These are phyloP conservation scores for Prunus mongolica DNA, from an alignment of 306 rosid genomes.

Conservation along the genomic window DNA sequence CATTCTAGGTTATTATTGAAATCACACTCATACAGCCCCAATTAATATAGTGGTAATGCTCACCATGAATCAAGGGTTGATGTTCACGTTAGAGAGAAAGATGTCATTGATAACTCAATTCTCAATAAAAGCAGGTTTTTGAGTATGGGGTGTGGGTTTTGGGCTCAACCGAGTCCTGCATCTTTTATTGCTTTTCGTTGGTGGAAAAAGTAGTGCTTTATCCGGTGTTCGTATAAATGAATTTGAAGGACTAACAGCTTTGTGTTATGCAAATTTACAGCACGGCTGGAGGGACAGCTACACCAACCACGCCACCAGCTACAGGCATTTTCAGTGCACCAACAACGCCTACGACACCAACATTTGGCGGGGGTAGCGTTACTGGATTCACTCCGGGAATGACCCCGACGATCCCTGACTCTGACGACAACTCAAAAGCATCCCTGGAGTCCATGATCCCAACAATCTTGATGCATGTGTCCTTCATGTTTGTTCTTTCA, in stretches of 20 bases:
- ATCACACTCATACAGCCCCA: too few relatives aligned
- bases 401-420: conserved; percentile 28
- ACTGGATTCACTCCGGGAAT: conserved; percentile 22
- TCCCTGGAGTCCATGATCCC: neutral
- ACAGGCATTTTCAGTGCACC: conserved; percentile 36
- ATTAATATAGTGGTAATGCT: too few relatives aligned
- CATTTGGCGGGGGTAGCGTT: neutral
- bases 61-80: too few relatives aligned
- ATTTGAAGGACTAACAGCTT: conserved; percentile 12
- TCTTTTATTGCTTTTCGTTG: too few relatives aligned
- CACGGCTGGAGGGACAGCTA: conserved; percentile 73
- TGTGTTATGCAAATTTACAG: conserved; percentile 34
- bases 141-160: too few relatives aligned
- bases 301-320: conserved; percentile 28
- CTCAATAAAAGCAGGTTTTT: too few relatives aligned
- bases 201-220: too few relatives aligned
- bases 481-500: conserved; percentile 24
- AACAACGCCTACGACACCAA: conserved; percentile 34
- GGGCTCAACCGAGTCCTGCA: too few relatives aligned
- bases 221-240: neutral
- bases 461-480: conserved; percentile 15
- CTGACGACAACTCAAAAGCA: conserved; percentile 33
- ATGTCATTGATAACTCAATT: too few relatives aligned
- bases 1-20: too few relatives aligned
- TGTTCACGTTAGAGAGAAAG: too few relatives aligned